A percentile compares a stretch with the other conserved stretches of the same genome.
phyloP scores from a whole-genome alignment of 2,329 filamentous ascomycete genomes.

The Aplosporella prunicola region DNA sequence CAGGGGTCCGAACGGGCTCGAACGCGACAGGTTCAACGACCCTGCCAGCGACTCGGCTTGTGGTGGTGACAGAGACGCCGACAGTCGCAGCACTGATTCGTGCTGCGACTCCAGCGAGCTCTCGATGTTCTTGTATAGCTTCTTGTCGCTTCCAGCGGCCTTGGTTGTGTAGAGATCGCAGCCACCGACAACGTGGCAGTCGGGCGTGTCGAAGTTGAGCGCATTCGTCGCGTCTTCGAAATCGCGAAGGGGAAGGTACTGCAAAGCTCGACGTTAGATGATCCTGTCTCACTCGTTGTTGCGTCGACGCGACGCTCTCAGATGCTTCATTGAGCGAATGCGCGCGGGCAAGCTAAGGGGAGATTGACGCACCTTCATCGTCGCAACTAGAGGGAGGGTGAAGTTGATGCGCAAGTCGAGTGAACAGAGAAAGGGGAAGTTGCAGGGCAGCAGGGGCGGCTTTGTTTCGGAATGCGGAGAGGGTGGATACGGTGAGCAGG shows the following conservation, averaged over 20 bases:
- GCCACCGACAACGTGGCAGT: conserved; percentile 83
- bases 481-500: conserved; percentile 20
- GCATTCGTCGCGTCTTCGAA: conserved; percentile 88
- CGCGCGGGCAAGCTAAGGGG: conserved; percentile 1
- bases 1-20: conserved; percentile 84
- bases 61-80: conserved; percentile 78
- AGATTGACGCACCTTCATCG: conserved; percentile 29
- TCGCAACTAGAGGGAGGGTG: conserved; percentile 14
- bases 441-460: background rate
- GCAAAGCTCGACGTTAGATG: conserved; percentile 11
- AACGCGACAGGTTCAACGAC: conserved; percentile 65
- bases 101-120: conserved; percentile 84
- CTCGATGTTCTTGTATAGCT: conserved; percentile 92
- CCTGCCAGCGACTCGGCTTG: conserved; percentile 60
- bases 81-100: conserved; percentile 75
- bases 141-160: conserved; percentile 89
- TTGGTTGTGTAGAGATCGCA: conserved; percentile 98
- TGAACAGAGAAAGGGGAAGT: conserved; percentile 1
- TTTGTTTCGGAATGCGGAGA: conserved; percentile 9
- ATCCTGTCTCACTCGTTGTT: background rate
- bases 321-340: conserved; percentile 2
- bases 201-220: conserved; percentile 89
- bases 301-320: conserved; percentile 1
- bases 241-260: conserved; percentile 88
- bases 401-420: background rate